Evolutionary conservation across 1,284 basidiomycete genomes (phyloP), one percentile per base, ranked within the genome.

Genomic region (Heterobasidion annosum): DNA sequence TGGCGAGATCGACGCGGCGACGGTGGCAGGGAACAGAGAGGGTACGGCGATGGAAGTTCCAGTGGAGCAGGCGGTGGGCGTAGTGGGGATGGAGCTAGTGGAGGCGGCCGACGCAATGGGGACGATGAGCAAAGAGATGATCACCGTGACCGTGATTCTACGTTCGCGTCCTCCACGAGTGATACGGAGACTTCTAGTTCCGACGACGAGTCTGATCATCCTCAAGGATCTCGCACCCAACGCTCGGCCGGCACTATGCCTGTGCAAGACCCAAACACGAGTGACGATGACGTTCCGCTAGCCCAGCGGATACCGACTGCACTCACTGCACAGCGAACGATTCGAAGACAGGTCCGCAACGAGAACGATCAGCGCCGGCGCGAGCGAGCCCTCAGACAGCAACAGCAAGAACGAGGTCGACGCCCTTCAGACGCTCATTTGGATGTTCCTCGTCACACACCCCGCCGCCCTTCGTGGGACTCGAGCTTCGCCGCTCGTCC

Each of bases 301-400:
- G 90, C 88, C 2, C 81, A 81, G 58, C 75, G 83, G 34, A 88
- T 91, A 49, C 90, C 90, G 8, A 82, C 79, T 0, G 90, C 90
- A 2, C 68, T 93, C 55, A 78, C 73, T 6, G 90, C 88, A 12
- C 90, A 93, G 64, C 81, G 80, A 59, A 83, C 85, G 2, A 88
- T 93, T 53, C 78, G 87, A 16, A 73, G 74, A 49, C 79, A 89
- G 64, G 81, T 88, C 25, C 75, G 76, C 50, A 80, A 85, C 58
- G 86, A 90, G 69, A 73, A 82, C 50, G 79, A 83, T 37, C 73
- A 77, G 59, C 72, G 80, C 49, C 72, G 75, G 58, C 67, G 73
- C 34, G 81, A 83, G 53, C 74, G 77, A 12, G 74, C 62, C 33
- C 56, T 63, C n/a, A 58, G 63, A 1, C 61, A 61, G 34, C 63